Conservation (phyloP, 805 yeast genomes). For the Millerozyma acaciae region DNA sequence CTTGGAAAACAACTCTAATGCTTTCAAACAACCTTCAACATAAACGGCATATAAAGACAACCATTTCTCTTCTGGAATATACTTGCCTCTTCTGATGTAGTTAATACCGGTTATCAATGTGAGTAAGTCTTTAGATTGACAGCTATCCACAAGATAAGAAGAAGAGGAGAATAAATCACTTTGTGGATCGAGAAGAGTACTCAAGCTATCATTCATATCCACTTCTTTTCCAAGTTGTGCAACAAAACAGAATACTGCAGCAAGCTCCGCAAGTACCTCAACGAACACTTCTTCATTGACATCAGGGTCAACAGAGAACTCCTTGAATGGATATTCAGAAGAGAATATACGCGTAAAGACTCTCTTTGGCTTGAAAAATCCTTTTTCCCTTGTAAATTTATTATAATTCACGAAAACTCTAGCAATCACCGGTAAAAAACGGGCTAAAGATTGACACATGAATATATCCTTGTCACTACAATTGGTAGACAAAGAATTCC, state of each 20-base stretch:
- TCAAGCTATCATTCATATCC: slow-evolving; percentile 37
- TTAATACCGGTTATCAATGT: slow-evolving; percentile 48
- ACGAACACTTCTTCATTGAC: slow-evolving; percentile 66
- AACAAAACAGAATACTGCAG: slow-evolving; percentile 55
- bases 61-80: slow-evolving; percentile 72
- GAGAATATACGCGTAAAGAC: slow-evolving; percentile 71
- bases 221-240: slow-evolving; percentile 46
- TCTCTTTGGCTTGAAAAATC: slow-evolving; percentile 54
- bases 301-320: slow-evolving; percentile 66
- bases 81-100: slow-evolving; percentile 48
- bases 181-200: slow-evolving; percentile 18
- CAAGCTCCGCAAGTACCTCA: slow-evolving; percentile 68
- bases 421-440: slow-evolving; percentile 53
- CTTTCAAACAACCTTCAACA: slow-evolving; percentile 51
- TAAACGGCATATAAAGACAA: slow-evolving; percentile 59
- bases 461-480: slow-evolving; percentile 29
- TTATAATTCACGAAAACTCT: slow-evolving; percentile 49
- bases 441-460: slow-evolving; percentile 45
- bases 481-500: slow-evolving; percentile 27
- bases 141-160: slow-evolving; percentile 36
- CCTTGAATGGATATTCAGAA: slow-evolving; percentile 57
- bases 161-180: slow-evolving; percentile 41
- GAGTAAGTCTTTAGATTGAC: slow-evolving; percentile 31
- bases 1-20: slow-evolving; percentile 52
- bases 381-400: slow-evolving; percentile 44